A percentile compares a stretch with the other conserved stretches of the same genome.
phyloP scores from a whole-genome alignment of 805 yeast species.

The Saccharomycopsis lassenensis region DNA sequence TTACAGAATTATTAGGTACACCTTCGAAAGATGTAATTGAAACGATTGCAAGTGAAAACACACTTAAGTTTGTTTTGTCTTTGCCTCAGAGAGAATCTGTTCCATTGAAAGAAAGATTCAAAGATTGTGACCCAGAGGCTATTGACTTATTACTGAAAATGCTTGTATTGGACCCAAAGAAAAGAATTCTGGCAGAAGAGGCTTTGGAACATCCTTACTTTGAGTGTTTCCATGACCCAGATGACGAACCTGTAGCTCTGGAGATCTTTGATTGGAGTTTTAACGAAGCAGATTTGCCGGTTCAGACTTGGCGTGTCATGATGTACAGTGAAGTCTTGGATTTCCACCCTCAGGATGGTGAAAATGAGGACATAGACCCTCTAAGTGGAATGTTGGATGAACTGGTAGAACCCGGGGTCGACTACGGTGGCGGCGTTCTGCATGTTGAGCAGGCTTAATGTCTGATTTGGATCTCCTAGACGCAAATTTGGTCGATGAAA shows the following conservation, averaged over 20 bases:
- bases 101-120: slow-evolving; percentile 74
- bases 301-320: slow-evolving; percentile 98
- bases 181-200: slow-evolving; percentile 85
- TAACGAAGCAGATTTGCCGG: slow-evolving; percentile 95
- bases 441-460: no score
- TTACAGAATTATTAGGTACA: slow-evolving; percentile 90
- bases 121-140: slow-evolving; percentile 71
- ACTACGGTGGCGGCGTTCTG: no score
- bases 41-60: slow-evolving; percentile 92
- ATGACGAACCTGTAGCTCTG: slow-evolving; percentile 92
- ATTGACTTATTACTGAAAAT: slow-evolving; percentile 79
- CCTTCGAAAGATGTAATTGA: slow-evolving; percentile 95
- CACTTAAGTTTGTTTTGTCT: slow-evolving; percentile 86
- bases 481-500: no score
- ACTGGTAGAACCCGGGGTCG: no score
- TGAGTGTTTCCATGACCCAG: slow-evolving; percentile 93
- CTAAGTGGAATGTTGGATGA: no score
- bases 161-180: slow-evolving; percentile 92
- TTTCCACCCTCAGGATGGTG: no score
- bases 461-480: no score
- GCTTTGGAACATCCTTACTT: slow-evolving; percentile 85
- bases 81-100: slow-evolving; percentile 90
- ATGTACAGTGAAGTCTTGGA: slow-evolving; percentile 96
- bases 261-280: slow-evolving; percentile 96
- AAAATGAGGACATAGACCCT: no score